Percentiles rank a stretch among this genome's conserved stretches.
These are phyloP conservation scores for Cryptosporidium baileyi DNA, from an alignment of 169 alveolate genomes.

Conservation along the genomic window DNA sequence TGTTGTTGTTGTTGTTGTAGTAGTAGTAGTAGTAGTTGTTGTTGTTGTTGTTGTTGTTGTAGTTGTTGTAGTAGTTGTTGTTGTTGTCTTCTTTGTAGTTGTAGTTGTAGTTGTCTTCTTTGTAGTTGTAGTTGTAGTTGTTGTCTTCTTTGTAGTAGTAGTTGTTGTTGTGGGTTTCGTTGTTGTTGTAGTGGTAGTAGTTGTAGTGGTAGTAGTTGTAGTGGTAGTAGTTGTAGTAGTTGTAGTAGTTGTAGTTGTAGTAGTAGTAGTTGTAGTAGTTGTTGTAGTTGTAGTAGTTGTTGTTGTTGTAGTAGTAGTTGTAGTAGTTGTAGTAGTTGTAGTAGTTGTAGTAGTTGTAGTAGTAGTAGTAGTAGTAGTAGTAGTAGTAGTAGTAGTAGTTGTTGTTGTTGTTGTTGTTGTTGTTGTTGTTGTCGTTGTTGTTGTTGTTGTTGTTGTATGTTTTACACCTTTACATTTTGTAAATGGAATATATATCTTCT, in stretches of 20 bases:
- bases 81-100: slow-evolving; percentile 19
- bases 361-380: background rate
- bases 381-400: background rate
- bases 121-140: slow-evolving; percentile 19
- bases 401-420: slow-evolving; percentile 1
- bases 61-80: slow-evolving; percentile 20
- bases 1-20: background rate
- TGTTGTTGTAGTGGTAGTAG: slow-evolving; percentile 7
- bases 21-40: slow-evolving; percentile 17
- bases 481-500: slow-evolving; percentile 14
- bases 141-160: background rate
- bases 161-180: slow-evolving; percentile 6
- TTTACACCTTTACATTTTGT: slow-evolving; percentile 14
- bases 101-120: slow-evolving; percentile 21
- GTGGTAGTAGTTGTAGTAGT: background rate
- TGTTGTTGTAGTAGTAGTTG: slow-evolving; percentile 1
- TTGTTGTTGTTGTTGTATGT: slow-evolving; percentile 21
- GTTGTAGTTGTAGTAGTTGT: background rate
- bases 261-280: slow-evolving; percentile 3
- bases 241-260: background rate
- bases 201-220: slow-evolving; percentile 21
- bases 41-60: slow-evolving; percentile 14
- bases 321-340: background rate
- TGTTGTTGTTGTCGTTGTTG: slow-evolving; percentile 7
- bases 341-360: background rate